phyloP scores from a whole-genome alignment of 1,284 basidiomycete genomes.

The Malassezia japonica region DNA sequence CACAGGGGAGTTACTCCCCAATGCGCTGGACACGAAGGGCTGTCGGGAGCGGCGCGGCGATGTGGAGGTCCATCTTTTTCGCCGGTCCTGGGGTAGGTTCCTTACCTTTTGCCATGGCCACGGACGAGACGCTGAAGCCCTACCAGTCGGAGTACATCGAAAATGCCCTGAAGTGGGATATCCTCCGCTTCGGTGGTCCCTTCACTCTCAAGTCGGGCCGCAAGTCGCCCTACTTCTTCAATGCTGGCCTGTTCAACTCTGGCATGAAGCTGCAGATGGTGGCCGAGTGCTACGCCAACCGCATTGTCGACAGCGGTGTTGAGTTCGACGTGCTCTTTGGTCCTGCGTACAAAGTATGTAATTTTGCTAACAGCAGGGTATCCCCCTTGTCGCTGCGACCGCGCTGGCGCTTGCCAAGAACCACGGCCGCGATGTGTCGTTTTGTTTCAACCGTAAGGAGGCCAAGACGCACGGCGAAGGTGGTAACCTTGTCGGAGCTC shows the following conservation, averaged over 20 bases:
- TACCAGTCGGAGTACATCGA: constrained; percentile 45
- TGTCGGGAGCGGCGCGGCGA: neutral
- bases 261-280: constrained; percentile 71
- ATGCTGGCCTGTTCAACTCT: constrained; percentile 72
- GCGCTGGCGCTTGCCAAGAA: constrained; percentile 62
- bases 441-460: constrained; percentile 91
- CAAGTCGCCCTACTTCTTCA: constrained; percentile 91
- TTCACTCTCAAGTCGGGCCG: constrained; percentile 69
- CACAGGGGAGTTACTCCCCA: too few relatives aligned
- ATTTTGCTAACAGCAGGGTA: constrained; percentile 54
- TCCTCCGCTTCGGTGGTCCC: constrained; percentile 44
- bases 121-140: constrained; percentile 24
- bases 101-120: neutral
- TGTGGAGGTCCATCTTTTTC: neutral
- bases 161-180: constrained; percentile 31
- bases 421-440: constrained; percentile 63
- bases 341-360: constrained; percentile 72
- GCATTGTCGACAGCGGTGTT: constrained; percentile 55
- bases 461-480: constrained; percentile 93
- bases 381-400: constrained; percentile 82
- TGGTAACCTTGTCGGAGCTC: constrained; percentile 78
- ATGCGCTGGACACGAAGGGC: too few relatives aligned
- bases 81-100: too few relatives aligned
- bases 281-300: constrained; percentile 71
- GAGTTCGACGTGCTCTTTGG: constrained; percentile 85